A percentile compares a stretch with the other conserved stretches of the same genome.
phyloP scores from a whole-genome alignment of 225 moss, liverwort and hornwort species.

The Asterella californica region DNA sequence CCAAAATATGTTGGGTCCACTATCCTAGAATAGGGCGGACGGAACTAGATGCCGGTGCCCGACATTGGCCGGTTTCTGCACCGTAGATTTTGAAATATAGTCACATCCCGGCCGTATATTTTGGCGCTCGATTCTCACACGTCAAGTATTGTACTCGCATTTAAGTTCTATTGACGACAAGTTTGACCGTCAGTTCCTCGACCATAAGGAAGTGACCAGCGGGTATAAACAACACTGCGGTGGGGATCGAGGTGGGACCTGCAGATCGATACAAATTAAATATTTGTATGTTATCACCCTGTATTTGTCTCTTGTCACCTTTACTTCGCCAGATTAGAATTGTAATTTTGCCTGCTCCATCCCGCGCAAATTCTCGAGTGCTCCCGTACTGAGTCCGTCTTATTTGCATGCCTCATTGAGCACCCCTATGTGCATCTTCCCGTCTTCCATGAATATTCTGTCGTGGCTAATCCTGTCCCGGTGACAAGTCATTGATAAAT shows the following conservation, averaged over 20 bases:
- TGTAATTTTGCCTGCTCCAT: not conserved
- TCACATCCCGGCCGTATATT: slow-evolving; percentile 3
- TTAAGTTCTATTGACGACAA: not conserved
- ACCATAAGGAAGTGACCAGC: not conserved
- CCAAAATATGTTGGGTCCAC: not conserved
- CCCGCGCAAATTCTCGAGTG: not conserved
- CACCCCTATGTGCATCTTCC: slow-evolving; percentile 1
- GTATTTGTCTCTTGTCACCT: not conserved
- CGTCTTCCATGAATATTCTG: not conserved
- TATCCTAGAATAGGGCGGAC: not conserved
- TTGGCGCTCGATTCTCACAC: slow-evolving; percentile 19
- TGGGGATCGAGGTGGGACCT: not conserved
- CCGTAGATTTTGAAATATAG: not conserved
- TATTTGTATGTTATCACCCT: not conserved
- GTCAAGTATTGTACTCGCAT: not conserved
- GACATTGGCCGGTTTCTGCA: not conserved
- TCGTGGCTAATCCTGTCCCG: not conserved
- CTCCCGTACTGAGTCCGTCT: not conserved
- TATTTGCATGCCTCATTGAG: not conserved
- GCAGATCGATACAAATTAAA: not conserved
- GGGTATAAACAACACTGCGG: slow-evolving; percentile 1
- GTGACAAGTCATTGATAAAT: not conserved
- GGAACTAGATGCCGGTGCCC: not conserved
- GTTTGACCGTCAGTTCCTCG: slow-evolving; percentile 11
- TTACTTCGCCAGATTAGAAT: not conserved